Percentiles rank a stretch among this genome's conserved stretches.
These are phyloP conservation scores for Rhododendron ovatum DNA, from an alignment of 148 eudicot species.

Conservation along the genomic window DNA sequence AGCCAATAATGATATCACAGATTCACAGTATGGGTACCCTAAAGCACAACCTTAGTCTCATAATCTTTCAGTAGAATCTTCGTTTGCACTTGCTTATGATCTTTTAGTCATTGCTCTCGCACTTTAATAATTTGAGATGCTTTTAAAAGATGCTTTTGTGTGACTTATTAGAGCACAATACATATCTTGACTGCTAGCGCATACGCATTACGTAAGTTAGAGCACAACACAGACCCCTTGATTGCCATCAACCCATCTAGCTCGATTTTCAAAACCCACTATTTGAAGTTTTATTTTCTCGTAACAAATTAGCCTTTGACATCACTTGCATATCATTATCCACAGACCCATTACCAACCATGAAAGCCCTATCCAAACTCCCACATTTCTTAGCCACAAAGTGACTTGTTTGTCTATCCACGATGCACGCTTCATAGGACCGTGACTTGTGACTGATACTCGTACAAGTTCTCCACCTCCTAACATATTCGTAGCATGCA, in stretches of 20 bases:
- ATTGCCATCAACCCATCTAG: too few species aligned
- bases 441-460: not conserved
- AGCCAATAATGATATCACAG: too few species aligned
- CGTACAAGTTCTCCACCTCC: not conserved
- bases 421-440: not conserved
- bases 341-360: constrained; percentile 6
- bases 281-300: not conserved
- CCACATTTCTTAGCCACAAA: constrained; percentile 24
- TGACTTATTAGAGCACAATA: too few species aligned
- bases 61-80: too few species aligned
- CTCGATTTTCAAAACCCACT: not conserved
- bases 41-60: too few species aligned
- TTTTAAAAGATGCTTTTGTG: too few species aligned
- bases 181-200: too few species aligned
- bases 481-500: too few species aligned
- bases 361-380: constrained; percentile 20
- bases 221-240: not conserved
- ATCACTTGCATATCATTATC: not conserved
- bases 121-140: too few species aligned
- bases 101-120: not conserved
- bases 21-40: too few species aligned
- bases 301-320: not conserved
- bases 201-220: not conserved
- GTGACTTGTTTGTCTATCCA: not conserved
- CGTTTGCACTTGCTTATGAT: too few species aligned